These are phyloP conservation scores for Viola pubescens DNA, from an alignment of 441 rosid genomes.

Conservation along the genomic window DNA sequence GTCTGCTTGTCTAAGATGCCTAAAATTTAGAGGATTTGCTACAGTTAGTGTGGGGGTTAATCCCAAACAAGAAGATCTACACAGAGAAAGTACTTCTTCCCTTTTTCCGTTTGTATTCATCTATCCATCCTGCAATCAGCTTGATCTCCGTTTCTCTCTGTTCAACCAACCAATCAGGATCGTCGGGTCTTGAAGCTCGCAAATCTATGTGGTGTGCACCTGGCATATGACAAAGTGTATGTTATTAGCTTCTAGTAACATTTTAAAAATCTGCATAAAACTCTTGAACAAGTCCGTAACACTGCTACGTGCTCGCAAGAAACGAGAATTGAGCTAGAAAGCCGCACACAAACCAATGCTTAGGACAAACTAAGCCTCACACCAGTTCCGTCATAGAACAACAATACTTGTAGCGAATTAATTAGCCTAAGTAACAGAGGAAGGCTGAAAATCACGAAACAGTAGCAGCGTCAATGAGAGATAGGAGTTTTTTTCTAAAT, in stretches of 20 bases:
- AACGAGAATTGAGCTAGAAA: background rate
- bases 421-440: too few relatives aligned
- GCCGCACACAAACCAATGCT: too few relatives aligned
- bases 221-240: conserved; percentile 15
- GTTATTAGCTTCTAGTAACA: background rate
- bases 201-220: conserved; percentile 84
- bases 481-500: too few relatives aligned
- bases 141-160: conserved; percentile 59
- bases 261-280: too few relatives aligned
- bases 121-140: conserved; percentile 67
- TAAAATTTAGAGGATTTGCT: too few relatives aligned
- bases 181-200: conserved; percentile 55
- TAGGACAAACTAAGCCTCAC: too few relatives aligned
- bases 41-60: too few relatives aligned
- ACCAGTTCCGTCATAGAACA: too few relatives aligned
- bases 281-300: background rate
- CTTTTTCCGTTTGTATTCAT: conserved; percentile 32
- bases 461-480: too few relatives aligned
- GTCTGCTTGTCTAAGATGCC: too few relatives aligned
- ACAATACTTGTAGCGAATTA: too few relatives aligned
- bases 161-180: conserved; percentile 71
- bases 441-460: too few relatives aligned
- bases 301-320: background rate
- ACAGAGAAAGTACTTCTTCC: conserved; percentile 24
- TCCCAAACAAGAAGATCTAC: conserved; percentile 11